phyloP scores from a whole-genome alignment of 2,329 filamentous ascomycete genomes.

The Scorias spongiosa region DNA sequence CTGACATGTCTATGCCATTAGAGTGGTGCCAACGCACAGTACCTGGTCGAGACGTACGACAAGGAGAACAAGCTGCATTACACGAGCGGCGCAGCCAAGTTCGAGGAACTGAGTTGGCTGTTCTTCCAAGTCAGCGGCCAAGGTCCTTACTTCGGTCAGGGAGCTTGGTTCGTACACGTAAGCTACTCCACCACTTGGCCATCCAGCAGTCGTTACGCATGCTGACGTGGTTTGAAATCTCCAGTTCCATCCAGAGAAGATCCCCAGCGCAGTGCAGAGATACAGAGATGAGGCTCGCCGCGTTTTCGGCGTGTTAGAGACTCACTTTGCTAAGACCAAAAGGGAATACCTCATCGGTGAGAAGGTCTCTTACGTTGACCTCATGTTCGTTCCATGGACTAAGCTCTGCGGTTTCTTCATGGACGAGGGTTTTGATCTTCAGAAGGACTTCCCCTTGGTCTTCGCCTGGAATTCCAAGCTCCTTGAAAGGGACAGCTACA shows the following conservation, averaged over 20 bases:
- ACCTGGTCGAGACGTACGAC: conserved; percentile 21
- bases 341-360: conserved; percentile 28
- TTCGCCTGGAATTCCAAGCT: conserved; percentile 1
- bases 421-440: conserved; percentile 10
- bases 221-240: neutral
- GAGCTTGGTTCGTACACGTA: conserved; percentile 24
- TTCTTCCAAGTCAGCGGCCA: conserved; percentile 21
- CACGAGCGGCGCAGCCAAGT: conserved; percentile 10
- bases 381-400: conserved; percentile 27
- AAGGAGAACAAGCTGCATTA: conserved; percentile 15
- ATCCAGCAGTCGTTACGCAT: neutral
- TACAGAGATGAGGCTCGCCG: conserved; percentile 31
- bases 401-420: conserved; percentile 15
- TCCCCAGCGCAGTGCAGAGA: conserved; percentile 26
- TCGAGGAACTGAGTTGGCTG: conserved; percentile 16
- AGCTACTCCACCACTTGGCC: neutral
- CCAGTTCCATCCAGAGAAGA: conserved; percentile 26
- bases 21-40: conserved; percentile 16
- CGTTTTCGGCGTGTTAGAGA: conserved; percentile 30
- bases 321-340: conserved; percentile 18
- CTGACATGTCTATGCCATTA: neutral
- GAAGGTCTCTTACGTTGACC: conserved; percentile 28
- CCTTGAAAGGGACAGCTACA: conserved; percentile 15
- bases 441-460: neutral
- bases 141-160: conserved; percentile 28